A percentile compares a stretch with the other conserved stretches of the same genome.
Conservation (phyloP, 2,329 filamentous ascomycete genomes). For the Trichophyton verrucosum region DNA sequence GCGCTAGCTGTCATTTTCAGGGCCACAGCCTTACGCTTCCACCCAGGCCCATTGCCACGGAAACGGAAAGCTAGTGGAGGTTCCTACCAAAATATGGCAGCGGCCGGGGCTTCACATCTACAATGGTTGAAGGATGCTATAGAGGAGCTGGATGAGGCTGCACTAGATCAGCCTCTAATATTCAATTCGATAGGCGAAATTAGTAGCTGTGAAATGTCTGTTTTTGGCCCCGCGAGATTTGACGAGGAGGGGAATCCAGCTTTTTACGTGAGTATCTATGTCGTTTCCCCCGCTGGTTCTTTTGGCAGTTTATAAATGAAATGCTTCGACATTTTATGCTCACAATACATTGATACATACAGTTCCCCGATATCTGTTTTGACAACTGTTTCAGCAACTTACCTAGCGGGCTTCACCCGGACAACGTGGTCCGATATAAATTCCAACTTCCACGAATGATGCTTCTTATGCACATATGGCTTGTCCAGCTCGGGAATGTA, state of each 20-base stretch:
- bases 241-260: conserved; percentile 10
- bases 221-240: not conserved
- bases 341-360: not conserved
- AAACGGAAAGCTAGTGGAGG: not conserved
- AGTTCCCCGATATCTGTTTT: conserved; percentile 11
- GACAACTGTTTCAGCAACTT: not conserved
- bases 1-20: not conserved
- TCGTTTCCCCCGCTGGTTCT: not conserved
- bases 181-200: not conserved
- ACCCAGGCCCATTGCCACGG: not conserved
- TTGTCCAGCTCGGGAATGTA: conserved; percentile 12
- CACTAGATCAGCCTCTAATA: not conserved
- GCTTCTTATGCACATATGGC: conserved; percentile 15
- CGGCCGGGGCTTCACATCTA: not conserved
- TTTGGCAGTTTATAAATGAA: not conserved
- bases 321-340: not conserved
- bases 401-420: conserved; percentile 6
- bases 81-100: not conserved
- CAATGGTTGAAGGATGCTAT: not conserved
- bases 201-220: not conserved
- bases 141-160: not conserved
- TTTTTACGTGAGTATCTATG: conserved; percentile 8
- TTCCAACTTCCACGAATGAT: conserved; percentile 7
- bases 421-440: conserved; percentile 8
- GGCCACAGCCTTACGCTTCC: not conserved